phyloP scores from a whole-genome alignment of 805 yeast species.

The Candida incommunis region DNA sequence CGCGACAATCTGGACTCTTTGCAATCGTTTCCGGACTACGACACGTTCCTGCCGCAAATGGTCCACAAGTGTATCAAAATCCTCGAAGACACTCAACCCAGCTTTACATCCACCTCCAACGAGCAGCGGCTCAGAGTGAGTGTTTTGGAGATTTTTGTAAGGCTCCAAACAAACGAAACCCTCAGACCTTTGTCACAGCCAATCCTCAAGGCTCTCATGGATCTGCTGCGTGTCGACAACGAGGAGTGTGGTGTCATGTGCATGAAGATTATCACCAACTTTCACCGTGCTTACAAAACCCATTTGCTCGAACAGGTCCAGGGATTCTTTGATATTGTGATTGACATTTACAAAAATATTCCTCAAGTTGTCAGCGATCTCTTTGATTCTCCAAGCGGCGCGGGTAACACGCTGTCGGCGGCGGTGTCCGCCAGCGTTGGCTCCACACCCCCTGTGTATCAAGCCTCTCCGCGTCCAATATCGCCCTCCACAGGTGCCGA shows the following conservation, averaged over 20 bases:
- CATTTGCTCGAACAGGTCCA: slow-evolving; percentile 56
- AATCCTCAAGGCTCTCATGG: slow-evolving; percentile 45
- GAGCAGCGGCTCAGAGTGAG: background rate
- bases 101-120: background rate
- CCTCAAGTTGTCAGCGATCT: slow-evolving; percentile 59
- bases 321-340: slow-evolving; percentile 63
- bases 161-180: slow-evolving; percentile 63
- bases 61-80: background rate
- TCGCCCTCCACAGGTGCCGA: slow-evolving; percentile 31
- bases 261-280: slow-evolving; percentile 71
- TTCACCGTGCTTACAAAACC: slow-evolving; percentile 73
- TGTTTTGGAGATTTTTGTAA: slow-evolving; percentile 6
- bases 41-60: background rate
- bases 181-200: slow-evolving; percentile 55
- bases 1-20: background rate
- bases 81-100: background rate
- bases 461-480: slow-evolving; percentile 26
- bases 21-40: background rate
- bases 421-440: no score
- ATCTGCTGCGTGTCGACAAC: slow-evolving; percentile 58
- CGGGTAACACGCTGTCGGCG: slow-evolving; percentile 7
- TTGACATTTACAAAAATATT: slow-evolving; percentile 65
- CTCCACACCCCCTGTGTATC: slow-evolving; percentile 13
- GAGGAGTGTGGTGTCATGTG: slow-evolving; percentile 92
- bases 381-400: slow-evolving; percentile 32